Conservation (phyloP, 352 stramenopile genomes). For the Thalassiosira livingstoniorum region DNA sequence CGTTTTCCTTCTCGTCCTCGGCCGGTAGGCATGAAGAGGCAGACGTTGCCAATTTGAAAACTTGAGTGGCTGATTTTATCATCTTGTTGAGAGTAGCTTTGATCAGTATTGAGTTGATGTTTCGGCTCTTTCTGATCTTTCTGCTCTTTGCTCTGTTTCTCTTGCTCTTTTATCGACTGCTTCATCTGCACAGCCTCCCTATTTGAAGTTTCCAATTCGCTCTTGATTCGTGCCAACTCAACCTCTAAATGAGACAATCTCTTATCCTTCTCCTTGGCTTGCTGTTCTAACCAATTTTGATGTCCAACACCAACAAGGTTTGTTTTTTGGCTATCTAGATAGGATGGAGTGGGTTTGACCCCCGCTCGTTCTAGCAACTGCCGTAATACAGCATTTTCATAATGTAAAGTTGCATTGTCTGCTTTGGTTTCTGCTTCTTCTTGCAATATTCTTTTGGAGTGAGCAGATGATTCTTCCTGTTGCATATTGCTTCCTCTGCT, state of each 20-base stretch:
- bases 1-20: slow-evolving; percentile 65
- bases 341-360: slow-evolving; percentile 63
- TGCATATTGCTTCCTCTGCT: slow-evolving; percentile 17
- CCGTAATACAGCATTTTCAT: slow-evolving; percentile 79
- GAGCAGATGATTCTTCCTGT: slow-evolving; percentile 30
- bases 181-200: slow-evolving; percentile 20
- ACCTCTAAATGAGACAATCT: slow-evolving; percentile 38
- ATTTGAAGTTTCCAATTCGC: slow-evolving; percentile 15
- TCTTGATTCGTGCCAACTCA: slow-evolving; percentile 29
- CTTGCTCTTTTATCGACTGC: slow-evolving; percentile 5
- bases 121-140: slow-evolving; percentile 4
- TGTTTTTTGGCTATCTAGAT: slow-evolving; percentile 61
- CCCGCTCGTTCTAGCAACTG: slow-evolving; percentile 71
- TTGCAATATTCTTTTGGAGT: too few relatives aligned
- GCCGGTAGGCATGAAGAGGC: slow-evolving; percentile 82
- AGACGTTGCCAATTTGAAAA: slow-evolving; percentile 79
- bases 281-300: slow-evolving; percentile 22
- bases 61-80: slow-evolving; percentile 85
- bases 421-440: slow-evolving; percentile 48
- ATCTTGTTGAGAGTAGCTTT: too few relatives aligned
- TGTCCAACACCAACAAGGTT: slow-evolving; percentile 6
- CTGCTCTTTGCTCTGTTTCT: background rate
- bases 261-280: slow-evolving; percentile 48
- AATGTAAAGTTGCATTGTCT: slow-evolving; percentile 73
- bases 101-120: too few relatives aligned